Conservation (phyloP, 2,329 filamentous ascomycete genomes). For the Gaeumannomyces sp. region DNA sequence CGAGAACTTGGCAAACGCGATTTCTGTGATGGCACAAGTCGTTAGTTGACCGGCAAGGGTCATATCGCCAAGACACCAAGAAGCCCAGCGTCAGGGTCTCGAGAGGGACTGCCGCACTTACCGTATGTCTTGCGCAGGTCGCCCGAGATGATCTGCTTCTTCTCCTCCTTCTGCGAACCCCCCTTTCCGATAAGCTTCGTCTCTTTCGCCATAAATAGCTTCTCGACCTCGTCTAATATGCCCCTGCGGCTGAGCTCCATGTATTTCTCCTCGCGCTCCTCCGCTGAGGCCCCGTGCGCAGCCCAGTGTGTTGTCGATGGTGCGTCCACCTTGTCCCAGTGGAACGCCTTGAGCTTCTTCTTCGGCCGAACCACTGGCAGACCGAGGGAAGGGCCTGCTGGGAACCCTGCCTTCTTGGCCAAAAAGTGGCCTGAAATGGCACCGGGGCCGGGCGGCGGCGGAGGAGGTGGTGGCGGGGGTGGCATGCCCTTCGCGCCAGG, state of each 20-base stretch:
- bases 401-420: slow-evolving; percentile 52
- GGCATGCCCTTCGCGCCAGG: slow-evolving; percentile 32
- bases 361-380: slow-evolving; percentile 82
- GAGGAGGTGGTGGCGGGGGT: slow-evolving; percentile 42
- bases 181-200: slow-evolving; percentile 77
- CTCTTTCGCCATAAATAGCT: slow-evolving; percentile 95
- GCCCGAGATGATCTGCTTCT: slow-evolving; percentile 92
- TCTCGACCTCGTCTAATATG: slow-evolving; percentile 95
- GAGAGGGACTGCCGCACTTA: slow-evolving; percentile 32
- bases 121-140: slow-evolving; percentile 84
- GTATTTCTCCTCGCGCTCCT: slow-evolving; percentile 93
- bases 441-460: slow-evolving; percentile 60
- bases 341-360: slow-evolving; percentile 98
- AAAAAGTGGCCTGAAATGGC: slow-evolving; percentile 72
- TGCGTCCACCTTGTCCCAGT: slow-evolving; percentile 98
- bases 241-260: slow-evolving; percentile 87
- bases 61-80: not conserved
- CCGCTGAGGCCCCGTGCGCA: slow-evolving; percentile 73
- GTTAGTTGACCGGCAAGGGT: slow-evolving; percentile 24
- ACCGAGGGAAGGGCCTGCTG: slow-evolving; percentile 52
- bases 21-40: slow-evolving; percentile 46
- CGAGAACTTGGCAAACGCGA: slow-evolving; percentile 92
- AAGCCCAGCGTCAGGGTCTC: not conserved
- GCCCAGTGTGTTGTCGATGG: slow-evolving; percentile 93
- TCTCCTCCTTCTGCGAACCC: slow-evolving; percentile 75